Conservation (phyloP, 352 stramenopile species). For the Pythium brachiatum region DNA sequence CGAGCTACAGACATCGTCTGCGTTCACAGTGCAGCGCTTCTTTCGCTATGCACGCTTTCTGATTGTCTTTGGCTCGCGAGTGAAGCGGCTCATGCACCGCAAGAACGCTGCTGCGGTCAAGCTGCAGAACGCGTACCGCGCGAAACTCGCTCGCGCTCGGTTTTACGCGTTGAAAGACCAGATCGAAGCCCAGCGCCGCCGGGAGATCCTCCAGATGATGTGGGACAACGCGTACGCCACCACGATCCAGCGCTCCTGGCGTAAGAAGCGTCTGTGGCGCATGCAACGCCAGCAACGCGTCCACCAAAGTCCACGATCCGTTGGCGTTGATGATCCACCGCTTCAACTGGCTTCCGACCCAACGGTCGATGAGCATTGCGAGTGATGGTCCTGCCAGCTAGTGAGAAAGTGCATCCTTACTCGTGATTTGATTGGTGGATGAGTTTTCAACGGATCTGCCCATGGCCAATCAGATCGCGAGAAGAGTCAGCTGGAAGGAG, state of each 20-base stretch:
- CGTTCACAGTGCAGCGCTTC: conserved; percentile 40
- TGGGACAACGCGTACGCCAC: conserved; percentile 76
- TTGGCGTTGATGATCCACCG: not conserved
- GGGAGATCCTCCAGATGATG: conserved; percentile 51
- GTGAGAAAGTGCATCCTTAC: not conserved
- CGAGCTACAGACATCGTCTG: conserved; percentile 21
- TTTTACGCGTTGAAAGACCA: conserved; percentile 65
- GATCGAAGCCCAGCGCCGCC: conserved; percentile 53
- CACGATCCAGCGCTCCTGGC: conserved; percentile 64
- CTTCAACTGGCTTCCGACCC: not conserved
- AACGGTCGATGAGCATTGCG: not conserved
- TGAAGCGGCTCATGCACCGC: conserved; percentile 28
- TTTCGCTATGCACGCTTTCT: conserved; percentile 45
- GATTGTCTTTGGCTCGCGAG: conserved; percentile 32
- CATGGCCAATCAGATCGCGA: not conserved
- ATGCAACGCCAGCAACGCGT: not conserved
- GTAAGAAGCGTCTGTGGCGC: conserved; percentile 14
- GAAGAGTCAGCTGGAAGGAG: not conserved
- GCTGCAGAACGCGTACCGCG: conserved; percentile 61
- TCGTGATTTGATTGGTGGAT: not conserved
- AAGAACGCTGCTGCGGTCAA: conserved; percentile 35
- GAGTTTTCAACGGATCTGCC: not conserved
- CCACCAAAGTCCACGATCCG: not conserved
- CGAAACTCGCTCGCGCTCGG: conserved; percentile 45
- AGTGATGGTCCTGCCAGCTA: not conserved